A percentile compares a stretch with the other conserved stretches of the same genome.
phyloP scores from a whole-genome alignment of 2,329 filamentous ascomycete species.

The Scedosporium apiospermum region DNA sequence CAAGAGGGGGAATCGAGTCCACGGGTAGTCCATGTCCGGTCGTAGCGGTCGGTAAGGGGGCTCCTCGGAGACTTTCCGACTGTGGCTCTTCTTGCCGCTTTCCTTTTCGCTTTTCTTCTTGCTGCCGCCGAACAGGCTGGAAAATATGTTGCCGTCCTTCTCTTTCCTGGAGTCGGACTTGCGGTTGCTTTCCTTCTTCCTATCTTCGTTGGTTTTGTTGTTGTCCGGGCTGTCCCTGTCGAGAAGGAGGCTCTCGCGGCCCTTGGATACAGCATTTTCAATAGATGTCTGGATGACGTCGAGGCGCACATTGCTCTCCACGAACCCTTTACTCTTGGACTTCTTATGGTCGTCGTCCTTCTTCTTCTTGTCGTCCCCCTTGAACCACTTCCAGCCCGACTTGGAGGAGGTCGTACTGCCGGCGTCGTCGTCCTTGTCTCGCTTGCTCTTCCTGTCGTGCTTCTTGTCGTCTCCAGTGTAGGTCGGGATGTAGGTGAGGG shows the following conservation, averaged over 20 bases:
- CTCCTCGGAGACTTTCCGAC: constrained; percentile 72
- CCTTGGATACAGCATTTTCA: constrained; percentile 54
- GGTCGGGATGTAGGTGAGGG: constrained; percentile 72
- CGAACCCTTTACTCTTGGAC: constrained; percentile 49
- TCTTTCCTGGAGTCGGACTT: constrained; percentile 80
- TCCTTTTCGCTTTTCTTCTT: constrained; percentile 83
- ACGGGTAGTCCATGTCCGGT: constrained; percentile 90
- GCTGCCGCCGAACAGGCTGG: constrained; percentile 80
- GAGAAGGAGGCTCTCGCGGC: constrained; percentile 74
- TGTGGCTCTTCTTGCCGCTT: constrained; percentile 59
- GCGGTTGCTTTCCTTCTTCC: constrained; percentile 68
- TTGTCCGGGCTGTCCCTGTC: constrained; percentile 64
- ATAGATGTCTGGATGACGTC: constrained; percentile 84
- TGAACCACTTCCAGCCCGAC: constrained; percentile 73
- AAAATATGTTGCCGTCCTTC: constrained; percentile 88
- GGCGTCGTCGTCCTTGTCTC: constrained; percentile 55
- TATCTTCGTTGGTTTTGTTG: constrained; percentile 67
- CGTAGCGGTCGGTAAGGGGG: constrained; percentile 60
- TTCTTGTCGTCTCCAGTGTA: constrained; percentile 60
- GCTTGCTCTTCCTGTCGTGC: constrained; percentile 64
- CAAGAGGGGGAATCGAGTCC: constrained; percentile 88
- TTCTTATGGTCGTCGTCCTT: constrained; percentile 56
- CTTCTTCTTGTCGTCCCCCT: constrained; percentile 59
- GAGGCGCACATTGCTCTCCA: constrained; percentile 62
- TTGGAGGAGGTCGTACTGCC: constrained; percentile 56